phyloP scores from a whole-genome alignment of 2,329 filamentous ascomycete species.

The Calonectria naviculata region DNA sequence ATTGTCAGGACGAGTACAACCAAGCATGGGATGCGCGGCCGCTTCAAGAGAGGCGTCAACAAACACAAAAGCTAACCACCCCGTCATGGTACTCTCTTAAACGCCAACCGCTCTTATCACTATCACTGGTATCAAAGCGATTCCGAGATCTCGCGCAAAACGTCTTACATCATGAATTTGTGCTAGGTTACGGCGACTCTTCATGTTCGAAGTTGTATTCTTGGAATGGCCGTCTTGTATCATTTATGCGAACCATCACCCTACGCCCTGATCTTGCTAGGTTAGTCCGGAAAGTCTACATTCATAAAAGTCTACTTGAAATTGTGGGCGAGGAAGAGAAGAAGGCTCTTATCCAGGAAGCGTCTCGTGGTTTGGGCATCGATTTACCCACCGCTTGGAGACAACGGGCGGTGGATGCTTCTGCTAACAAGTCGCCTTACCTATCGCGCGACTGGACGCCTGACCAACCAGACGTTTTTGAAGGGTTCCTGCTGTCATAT shows the following conservation, averaged over 20 bases:
- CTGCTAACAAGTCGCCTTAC: not conserved
- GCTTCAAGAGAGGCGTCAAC: not conserved
- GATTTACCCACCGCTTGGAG: constrained; percentile 4
- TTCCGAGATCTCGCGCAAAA: constrained; percentile 3
- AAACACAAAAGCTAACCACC: not conserved
- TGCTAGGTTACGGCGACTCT: constrained; percentile 14
- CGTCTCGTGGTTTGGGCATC: constrained; percentile 1
- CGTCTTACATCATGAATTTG: constrained; percentile 17
- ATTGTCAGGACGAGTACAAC: constrained; percentile 8
- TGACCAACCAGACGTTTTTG: not conserved
- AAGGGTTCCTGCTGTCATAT: not conserved
- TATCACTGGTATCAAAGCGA: constrained; percentile 6
- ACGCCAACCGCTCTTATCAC: constrained; percentile 5
- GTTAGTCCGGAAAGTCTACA: constrained; percentile 3
- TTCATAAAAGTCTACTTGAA: not conserved
- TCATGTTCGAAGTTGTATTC: not conserved
- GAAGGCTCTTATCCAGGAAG: not conserved
- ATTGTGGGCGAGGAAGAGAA: no score
- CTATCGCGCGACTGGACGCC: no score
- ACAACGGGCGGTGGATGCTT: not conserved
- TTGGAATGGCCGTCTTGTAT: constrained; percentile 14
- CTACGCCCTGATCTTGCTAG: constrained; percentile 3
- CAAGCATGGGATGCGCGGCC: constrained; percentile 8
- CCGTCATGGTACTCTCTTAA: constrained; percentile 15
- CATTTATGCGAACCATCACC: constrained; percentile 4